Percentiles rank a stretch among this genome's conserved stretches.
These are phyloP conservation scores for Paecilomyces sp. DNA, from an alignment of 2,329 filamentous ascomycete species.

Conservation along the genomic window DNA sequence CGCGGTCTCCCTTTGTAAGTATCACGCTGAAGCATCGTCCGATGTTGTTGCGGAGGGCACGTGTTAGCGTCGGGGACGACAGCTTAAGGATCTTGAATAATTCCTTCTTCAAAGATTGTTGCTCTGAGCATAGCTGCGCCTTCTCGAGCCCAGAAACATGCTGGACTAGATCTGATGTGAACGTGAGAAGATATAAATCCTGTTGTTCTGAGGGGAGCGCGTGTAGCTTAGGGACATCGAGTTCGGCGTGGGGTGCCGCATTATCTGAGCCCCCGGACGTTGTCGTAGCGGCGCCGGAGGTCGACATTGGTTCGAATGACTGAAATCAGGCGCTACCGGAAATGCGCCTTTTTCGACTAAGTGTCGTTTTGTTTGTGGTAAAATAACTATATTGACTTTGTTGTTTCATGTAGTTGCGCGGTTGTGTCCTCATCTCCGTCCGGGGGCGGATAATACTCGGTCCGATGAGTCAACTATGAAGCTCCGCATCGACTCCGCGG, in stretches of 20 bases:
- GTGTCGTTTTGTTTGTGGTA: not conserved
- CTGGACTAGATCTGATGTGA: slow-evolving; percentile 72
- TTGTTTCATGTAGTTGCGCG: slow-evolving; percentile 1
- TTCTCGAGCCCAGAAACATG: slow-evolving; percentile 65
- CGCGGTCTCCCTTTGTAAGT: slow-evolving; percentile 78
- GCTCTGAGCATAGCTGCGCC: slow-evolving; percentile 79
- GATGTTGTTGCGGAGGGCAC: slow-evolving; percentile 83
- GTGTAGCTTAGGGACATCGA: slow-evolving; percentile 85
- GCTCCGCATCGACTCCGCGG: slow-evolving; percentile 10
- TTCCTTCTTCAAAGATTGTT: slow-evolving; percentile 88
- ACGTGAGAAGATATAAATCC: slow-evolving; percentile 86
- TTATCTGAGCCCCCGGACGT: slow-evolving; percentile 27
- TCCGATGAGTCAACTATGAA: slow-evolving; percentile 5
- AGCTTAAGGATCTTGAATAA: slow-evolving; percentile 88
- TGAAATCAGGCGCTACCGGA: slow-evolving; percentile 3
- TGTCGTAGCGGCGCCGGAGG: slow-evolving; percentile 22
- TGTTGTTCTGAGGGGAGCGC: slow-evolving; percentile 88
- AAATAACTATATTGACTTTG: not conserved
- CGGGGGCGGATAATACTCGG: slow-evolving; percentile 17
- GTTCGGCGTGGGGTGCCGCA: slow-evolving; percentile 46
- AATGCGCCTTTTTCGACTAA: slow-evolving; percentile 3
- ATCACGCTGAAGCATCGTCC: slow-evolving; percentile 78
- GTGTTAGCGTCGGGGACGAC: slow-evolving; percentile 69
- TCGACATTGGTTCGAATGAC: slow-evolving; percentile 27
- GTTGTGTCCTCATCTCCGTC: slow-evolving; percentile 14